A percentile compares a stretch with the other conserved stretches of the same genome.
These are phyloP conservation scores for Murraya koenigii DNA, from an alignment of 345 rosid species.

Conservation along the genomic window DNA sequence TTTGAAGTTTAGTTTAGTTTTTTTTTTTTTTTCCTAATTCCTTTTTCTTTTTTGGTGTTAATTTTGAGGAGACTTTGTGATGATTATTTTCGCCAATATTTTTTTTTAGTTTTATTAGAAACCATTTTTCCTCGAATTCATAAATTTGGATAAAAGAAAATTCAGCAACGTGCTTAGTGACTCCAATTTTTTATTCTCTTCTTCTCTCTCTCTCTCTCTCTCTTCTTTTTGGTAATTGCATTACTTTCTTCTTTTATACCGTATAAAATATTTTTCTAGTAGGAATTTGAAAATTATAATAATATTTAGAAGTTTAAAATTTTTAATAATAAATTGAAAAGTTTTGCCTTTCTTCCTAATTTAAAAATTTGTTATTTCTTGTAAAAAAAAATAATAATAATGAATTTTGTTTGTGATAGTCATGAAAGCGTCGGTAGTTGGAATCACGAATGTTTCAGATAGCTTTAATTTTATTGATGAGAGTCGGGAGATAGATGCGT, in stretches of 20 bases:
- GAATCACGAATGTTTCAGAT: neutral
- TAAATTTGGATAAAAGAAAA: slow-evolving; percentile 23
- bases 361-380: neutral
- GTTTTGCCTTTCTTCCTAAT: neutral
- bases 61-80: neutral
- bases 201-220: too few species aligned
- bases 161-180: slow-evolving; percentile 5
- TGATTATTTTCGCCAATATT: slow-evolving; percentile 18
- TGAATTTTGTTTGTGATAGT: neutral
- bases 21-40: too few species aligned
- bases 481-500: too few species aligned
- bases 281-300: neutral
- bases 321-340: neutral
- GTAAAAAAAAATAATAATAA: too few species aligned
- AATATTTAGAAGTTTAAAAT: neutral
- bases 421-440: slow-evolving; percentile 7
- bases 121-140: slow-evolving; percentile 33
- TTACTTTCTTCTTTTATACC: slow-evolving; percentile 14
- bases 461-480: slow-evolving; percentile 23
- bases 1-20: too few species aligned
- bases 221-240: neutral
- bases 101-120: slow-evolving; percentile 11
- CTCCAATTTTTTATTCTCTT: neutral
- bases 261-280: neutral
- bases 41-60: neutral